Percentiles rank a stretch among this genome's conserved stretches.
These are phyloP conservation scores for Penicillium chermesinum DNA, from an alignment of 495 filamentous ascomycete genomes.

Conservation along the genomic window DNA sequence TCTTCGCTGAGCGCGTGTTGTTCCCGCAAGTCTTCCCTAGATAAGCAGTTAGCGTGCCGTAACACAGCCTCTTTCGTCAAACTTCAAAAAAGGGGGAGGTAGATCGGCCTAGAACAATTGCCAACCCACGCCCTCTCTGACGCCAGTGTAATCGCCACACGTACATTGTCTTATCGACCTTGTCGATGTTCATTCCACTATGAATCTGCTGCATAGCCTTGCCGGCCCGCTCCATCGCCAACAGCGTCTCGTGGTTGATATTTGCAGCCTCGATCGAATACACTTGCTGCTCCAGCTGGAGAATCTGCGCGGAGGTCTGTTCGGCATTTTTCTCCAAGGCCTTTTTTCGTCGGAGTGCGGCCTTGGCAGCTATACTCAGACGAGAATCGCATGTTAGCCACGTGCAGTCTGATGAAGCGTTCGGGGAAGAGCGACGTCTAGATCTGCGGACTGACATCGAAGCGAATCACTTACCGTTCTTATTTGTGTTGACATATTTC, in stretches of 20 bases:
- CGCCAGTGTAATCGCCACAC: no score
- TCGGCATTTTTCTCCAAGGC: slow-evolving; percentile 82
- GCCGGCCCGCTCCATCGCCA: slow-evolving; percentile 86
- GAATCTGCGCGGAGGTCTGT: slow-evolving; percentile 82
- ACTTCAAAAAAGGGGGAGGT: not conserved
- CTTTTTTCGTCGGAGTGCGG: slow-evolving; percentile 94
- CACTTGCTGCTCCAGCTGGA: slow-evolving; percentile 90
- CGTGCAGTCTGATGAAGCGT: not conserved
- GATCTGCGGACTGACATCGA: not conserved
- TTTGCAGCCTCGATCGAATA: slow-evolving; percentile 96
- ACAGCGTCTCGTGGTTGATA: slow-evolving; percentile 94
- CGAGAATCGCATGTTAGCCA: slow-evolving; percentile 2
- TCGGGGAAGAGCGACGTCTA: no score
- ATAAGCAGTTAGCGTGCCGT: slow-evolving; percentile 1
- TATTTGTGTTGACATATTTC: slow-evolving; percentile 86
- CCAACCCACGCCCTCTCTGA: not conserved
- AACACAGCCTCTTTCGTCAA: not conserved
- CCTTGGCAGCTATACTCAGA: slow-evolving; percentile 69
- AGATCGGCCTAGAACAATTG: not conserved
- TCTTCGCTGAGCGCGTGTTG: slow-evolving; percentile 90
- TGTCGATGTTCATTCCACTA: slow-evolving; percentile 79
- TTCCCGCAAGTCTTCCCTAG: slow-evolving; percentile 87
- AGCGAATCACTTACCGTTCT: slow-evolving; percentile 60
- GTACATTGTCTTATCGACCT: slow-evolving; percentile 94
- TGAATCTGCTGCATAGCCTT: slow-evolving; percentile 91